These are phyloP conservation scores for Yarrowia alimentaria DNA, from an alignment of 805 yeast genomes.

Conservation along the genomic window DNA sequence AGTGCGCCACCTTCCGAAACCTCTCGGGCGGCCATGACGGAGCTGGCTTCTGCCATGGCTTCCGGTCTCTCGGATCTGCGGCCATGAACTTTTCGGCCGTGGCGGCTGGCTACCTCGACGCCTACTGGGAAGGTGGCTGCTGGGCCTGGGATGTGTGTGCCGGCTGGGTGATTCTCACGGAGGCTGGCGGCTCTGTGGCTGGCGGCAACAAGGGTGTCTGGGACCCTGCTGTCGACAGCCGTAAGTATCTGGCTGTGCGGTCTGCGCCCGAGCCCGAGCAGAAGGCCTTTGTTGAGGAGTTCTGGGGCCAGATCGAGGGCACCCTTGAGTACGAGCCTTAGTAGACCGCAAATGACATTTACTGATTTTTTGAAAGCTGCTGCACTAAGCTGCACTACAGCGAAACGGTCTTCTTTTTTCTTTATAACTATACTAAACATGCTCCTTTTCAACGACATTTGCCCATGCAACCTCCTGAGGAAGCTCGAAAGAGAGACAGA, in stretches of 20 bases:
- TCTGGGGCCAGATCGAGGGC: constrained; percentile 53
- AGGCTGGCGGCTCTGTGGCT: constrained; percentile 59
- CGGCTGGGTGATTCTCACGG: constrained; percentile 60
- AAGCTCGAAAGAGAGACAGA: constrained; percentile 75
- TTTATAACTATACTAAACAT: no score
- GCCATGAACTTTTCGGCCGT: constrained; percentile 60
- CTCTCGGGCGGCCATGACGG: constrained; percentile 47
- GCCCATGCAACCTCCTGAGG: constrained; percentile 44
- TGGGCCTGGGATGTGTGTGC: constrained; percentile 71
- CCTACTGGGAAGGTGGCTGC: constrained; percentile 72
- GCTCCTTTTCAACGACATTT: not conserved
- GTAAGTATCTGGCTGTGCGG: constrained; percentile 59
- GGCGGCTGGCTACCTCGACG: constrained; percentile 58
- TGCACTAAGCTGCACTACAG: no score
- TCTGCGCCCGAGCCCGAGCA: constrained; percentile 48
- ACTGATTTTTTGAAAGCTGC: no score
- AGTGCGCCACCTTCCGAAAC: constrained; percentile 49
- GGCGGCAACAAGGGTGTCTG: constrained; percentile 53
- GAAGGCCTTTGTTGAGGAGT: constrained; percentile 47
- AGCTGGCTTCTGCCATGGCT: constrained; percentile 61
- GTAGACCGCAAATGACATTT: no score
- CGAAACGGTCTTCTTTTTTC: no score
- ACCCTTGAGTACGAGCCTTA: constrained; percentile 42
- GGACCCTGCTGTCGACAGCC: constrained; percentile 50
- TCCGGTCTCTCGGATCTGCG: constrained; percentile 61